Base-by-base conservation (phyloP, 2,329 filamentous ascomycete genomes). In the Dendryphion nanum region DNA sequence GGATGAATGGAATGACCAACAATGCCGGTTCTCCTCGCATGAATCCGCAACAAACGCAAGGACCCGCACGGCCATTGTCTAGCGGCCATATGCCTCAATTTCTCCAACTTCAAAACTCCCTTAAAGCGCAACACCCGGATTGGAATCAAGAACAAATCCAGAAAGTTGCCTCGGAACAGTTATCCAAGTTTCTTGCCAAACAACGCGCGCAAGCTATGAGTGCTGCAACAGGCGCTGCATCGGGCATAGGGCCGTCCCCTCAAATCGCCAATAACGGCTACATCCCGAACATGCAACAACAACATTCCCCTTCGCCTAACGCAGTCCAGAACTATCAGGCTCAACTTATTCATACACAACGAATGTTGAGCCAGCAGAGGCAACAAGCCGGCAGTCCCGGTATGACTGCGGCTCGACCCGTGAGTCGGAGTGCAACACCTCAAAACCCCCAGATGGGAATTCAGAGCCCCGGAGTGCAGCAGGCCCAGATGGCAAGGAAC, bases 381-480 rank as follows among this genome's bases (percentile, higher is more conserved):
- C 61, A 63, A 35, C 56, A 59, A 35, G 58, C 52, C 17, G 55
- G 56, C 17, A 63, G 59, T 41, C 61, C 60, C 6, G 51, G 53
- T 29, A 38, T 64, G 42, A 62, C 51, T 36, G 18, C 19, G 8
- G 57, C 53, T 24, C 47, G 54, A 40, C 59, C 53, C 35, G 49
- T 51, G 24, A 67, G 64, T 41, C 50, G 64, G 35, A 67, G 64
- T 45, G 63, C 61, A 17, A 67, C 64, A 23, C 64, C 64, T 10
- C 63, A 64, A 35, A 64, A 64, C 33, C 51, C 59, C 21, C 49
- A 61, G 44, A 53, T 58, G 15, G 31, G 31, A 18, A 33, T 33
- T 45, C 58, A 63, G 38, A 63, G 59, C 41, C 59, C 59, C 6
- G 52, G 54, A 18, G 44, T 60, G 39, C 56, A 60, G 42, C 59